phyloP scores from a whole-genome alignment of 495 filamentous ascomycete genomes.

The Pyrenula aspistea region DNA sequence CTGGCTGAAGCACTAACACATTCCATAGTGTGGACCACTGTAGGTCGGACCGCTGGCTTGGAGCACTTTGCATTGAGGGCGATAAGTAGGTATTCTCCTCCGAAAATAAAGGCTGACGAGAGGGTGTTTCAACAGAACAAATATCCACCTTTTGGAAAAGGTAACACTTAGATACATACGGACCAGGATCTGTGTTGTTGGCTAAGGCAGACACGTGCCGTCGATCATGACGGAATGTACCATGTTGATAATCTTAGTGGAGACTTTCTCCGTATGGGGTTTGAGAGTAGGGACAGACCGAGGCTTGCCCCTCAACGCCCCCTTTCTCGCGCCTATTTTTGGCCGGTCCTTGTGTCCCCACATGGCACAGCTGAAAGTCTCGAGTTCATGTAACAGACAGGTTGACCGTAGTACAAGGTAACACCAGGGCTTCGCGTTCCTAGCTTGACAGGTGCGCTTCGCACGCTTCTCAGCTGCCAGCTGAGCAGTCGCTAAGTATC shows the following conservation, averaged over 20 bases:
- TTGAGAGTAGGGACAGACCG: neutral
- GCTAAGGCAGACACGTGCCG: neutral
- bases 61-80: neutral
- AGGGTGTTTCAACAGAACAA: neutral
- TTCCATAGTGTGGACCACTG: too few relatives aligned
- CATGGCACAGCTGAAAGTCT: neutral
- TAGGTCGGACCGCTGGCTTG: too few relatives aligned
- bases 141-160: too few relatives aligned
- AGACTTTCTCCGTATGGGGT: neutral
- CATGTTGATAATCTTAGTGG: neutral
- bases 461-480: neutral
- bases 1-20: too few relatives aligned
- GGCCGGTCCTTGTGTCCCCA: neutral
- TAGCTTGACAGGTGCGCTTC: neutral
- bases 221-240: neutral
- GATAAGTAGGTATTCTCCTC: neutral
- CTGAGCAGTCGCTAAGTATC: neutral
- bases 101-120: neutral
- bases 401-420: neutral
- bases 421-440: neutral
- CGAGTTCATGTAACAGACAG: neutral
- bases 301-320: neutral
- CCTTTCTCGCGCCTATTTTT: neutral
- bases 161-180: too few relatives aligned
- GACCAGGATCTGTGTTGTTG: neutral